Evolutionary conservation across 2,329 filamentous ascomycete genomes (phyloP), one percentile per base, ranked within the genome.

Genomic region (Neurospora sp.): DNA sequence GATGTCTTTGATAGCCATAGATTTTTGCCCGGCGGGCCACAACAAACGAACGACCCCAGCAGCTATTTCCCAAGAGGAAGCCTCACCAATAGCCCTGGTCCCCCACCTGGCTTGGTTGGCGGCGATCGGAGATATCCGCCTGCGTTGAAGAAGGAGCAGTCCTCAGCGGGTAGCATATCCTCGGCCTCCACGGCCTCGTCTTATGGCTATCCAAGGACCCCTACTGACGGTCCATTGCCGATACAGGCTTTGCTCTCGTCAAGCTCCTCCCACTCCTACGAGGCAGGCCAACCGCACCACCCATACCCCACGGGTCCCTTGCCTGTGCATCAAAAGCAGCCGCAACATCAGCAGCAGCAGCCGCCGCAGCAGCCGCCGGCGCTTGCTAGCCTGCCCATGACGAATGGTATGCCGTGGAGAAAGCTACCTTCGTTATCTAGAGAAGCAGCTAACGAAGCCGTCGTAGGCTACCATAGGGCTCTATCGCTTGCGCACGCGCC

Each of bases 231-330:
- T 0, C 80, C 84, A 1, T 73, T 88, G 11, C 85, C 86, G 1
- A 87, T 88, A 33, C 85, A 87, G 72, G 82, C 85, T 0, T 78
- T 88, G 0, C 77, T 88, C 23, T 81, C 81, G 2, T 81, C 82
- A 28, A 82, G 82, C 71, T 70, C 72, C 36, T 71, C 70, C 33
- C 68, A 71, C 28, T 11, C 68, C 0, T 74, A 71, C 38, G 72
- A 73, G 13, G 38, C 67, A 38, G 66, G 58, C 19, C 72, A 72
- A 68, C 71, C 69, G 66, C 72, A 71, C 74, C 66, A 73, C 67
- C 19, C 67, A 4, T 69, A 19, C 66, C 58, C 17, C 66, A 69
- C 28, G 39, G 58, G 33, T 28, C 19, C 69, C 19, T 70, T 70
- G 46, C 70, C 69, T 38, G 33, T 68, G n/a, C 71, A 75, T 17